Evolutionary conservation across 2,329 filamentous ascomycete genomes (phyloP), one percentile per base, ranked within the genome.

Genomic region (Botrytis cinerea): DNA sequence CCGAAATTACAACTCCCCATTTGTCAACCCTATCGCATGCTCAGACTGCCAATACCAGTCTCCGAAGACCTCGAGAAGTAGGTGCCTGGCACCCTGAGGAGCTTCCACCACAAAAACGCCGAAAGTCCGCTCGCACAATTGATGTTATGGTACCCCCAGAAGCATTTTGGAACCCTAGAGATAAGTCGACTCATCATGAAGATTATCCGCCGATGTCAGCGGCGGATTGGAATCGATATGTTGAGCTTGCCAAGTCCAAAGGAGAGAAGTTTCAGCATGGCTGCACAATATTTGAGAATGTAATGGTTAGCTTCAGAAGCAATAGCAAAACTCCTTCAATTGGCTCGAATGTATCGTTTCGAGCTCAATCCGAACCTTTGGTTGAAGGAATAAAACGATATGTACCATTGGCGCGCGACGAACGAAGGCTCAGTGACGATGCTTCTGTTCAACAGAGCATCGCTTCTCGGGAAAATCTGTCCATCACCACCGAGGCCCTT

Each of bases 151-250:
- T 89, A 20, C 83, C 85, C 76, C 90, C 90, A 75, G 84, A 83
- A 10, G 84, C 84, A 0, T 91, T 87, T 77, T 91, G 89, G 89
- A 85, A 86, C 64, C 81, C 83, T 5, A 83, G 84, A 62, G 86
- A 90, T 76, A 83, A 83, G 72, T 82, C 79, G 32, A 90, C 87
- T 1, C 90, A 88, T 85, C 89, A 91, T 75, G 83, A 90, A 6
- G 80, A 87, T 69, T 91, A 91, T 76, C 89, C 89, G 0, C 87
- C 89, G 75, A 90, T 91, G 88, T 90, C 86, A 0, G 85, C 88
- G 73, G 82, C 88, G 10, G 88, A 91, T 75, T 86, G 86, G 73
- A 84, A 86, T 48, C 86, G 85, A 2, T 90, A 90, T 79, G 81
- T 83, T 28, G 80, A 84, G n/a, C 87, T 86, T 25, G 88, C 88